Conservation (phyloP, 768 basidiomycete genomes). For the Phaeotremella fagi region DNA sequence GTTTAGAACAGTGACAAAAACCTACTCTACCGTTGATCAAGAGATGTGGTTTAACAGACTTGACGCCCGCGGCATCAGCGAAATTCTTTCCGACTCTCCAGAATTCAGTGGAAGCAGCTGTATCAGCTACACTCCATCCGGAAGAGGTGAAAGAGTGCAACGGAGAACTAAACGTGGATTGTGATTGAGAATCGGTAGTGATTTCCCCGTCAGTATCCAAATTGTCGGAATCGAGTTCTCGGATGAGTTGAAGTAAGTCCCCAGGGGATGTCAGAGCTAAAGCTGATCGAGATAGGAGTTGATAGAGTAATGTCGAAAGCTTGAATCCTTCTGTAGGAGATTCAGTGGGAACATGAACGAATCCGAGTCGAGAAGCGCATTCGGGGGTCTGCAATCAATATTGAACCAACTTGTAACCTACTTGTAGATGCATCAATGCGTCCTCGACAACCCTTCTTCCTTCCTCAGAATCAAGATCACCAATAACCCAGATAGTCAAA, state of each 20-base stretch:
- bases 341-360: conserved; percentile 66
- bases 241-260: conserved; percentile 33
- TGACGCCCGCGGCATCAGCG: conserved; percentile 57
- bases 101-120: conserved; percentile 33
- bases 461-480: conserved; percentile 65
- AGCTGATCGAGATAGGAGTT: conserved; percentile 22
- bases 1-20: conserved; percentile 5
- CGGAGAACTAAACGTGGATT: conserved; percentile 6
- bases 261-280: conserved; percentile 19
- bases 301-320: conserved; percentile 41
- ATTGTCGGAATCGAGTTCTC: conserved; percentile 23
- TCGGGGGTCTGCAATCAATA: conserved; percentile 18
- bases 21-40: conserved; percentile 80
- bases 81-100: conserved; percentile 46
- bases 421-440: conserved; percentile 60
- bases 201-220: conserved; percentile 13
- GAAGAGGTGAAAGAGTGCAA: conserved; percentile 19
- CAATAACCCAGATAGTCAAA: conserved; percentile 59
- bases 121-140: conserved; percentile 17
- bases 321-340: conserved; percentile 51
- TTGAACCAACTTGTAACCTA: conserved; percentile 47
- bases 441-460: conserved; percentile 62
- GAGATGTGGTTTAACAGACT: conserved; percentile 61
- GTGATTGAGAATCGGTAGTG: background rate
- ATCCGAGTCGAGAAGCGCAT: conserved; percentile 56